These are phyloP conservation scores for Ogataea hybrid DNA, from an alignment of 1,139 yeast species.

Conservation along the genomic window DNA sequence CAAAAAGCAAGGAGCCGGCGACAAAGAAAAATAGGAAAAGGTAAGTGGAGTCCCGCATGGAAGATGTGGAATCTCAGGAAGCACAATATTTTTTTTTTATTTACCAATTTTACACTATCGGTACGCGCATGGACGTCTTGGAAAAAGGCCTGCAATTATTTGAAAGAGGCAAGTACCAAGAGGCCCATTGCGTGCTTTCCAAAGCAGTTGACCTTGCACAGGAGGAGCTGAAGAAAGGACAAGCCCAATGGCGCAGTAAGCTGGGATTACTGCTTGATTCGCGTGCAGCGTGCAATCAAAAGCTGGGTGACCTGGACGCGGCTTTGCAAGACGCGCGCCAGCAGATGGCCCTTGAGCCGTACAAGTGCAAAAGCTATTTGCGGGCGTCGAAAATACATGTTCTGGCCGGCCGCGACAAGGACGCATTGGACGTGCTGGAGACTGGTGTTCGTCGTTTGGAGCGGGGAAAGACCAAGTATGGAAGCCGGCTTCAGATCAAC, in stretches of 20 bases:
- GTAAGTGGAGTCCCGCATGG: not conserved
- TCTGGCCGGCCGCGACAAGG: conserved; percentile 33
- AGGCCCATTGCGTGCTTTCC: conserved; percentile 21
- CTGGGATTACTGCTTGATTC: conserved; percentile 34
- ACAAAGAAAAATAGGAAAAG: conserved; percentile 1
- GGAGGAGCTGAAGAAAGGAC: conserved; percentile 1
- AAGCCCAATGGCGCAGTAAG: conserved; percentile 10
- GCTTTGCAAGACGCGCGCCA: conserved; percentile 48
- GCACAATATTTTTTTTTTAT: not conserved
- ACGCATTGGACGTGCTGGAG: conserved; percentile 44
- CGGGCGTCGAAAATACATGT: conserved; percentile 48
- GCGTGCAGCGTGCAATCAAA: conserved; percentile 60
- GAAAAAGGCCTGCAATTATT: conserved; percentile 19
- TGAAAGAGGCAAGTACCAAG: conserved; percentile 16
- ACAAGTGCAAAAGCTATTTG: conserved; percentile 58
- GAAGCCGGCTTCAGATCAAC: conserved; percentile 22
- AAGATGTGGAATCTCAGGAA: no score
- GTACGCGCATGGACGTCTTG: conserved; percentile 10
- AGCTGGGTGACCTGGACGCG: conserved; percentile 37
- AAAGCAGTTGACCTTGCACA: conserved; percentile 18
- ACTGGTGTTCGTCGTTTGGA: conserved; percentile 37
- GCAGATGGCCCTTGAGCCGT: conserved; percentile 48
- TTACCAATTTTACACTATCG: not conserved
- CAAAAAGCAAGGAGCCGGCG: conserved; percentile 38
- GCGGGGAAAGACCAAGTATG: conserved; percentile 24